phyloP scores from a whole-genome alignment of 2,329 filamentous ascomycete species.

The Thielaviopsis punctulata region DNA sequence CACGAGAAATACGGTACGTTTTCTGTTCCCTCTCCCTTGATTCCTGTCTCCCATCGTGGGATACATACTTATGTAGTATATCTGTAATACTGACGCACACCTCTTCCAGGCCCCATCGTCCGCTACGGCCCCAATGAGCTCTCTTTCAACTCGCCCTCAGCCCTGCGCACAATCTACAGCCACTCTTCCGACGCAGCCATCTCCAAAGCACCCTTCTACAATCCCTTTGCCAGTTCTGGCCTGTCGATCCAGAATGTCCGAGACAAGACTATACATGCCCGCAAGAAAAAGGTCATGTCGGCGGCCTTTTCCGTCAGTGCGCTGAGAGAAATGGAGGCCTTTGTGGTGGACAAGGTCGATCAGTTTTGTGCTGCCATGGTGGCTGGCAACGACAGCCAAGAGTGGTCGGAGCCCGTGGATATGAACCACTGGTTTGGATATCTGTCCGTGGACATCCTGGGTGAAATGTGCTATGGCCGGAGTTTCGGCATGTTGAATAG shows the following conservation, averaged over 20 bases:
- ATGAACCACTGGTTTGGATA: constrained; percentile 48
- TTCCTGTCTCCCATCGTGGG: not conserved
- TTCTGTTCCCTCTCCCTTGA: constrained; percentile 6
- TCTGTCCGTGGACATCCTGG: constrained; percentile 45
- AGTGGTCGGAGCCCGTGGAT: constrained; percentile 39
- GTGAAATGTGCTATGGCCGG: constrained; percentile 43
- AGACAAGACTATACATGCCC: constrained; percentile 49
- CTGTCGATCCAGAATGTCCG: constrained; percentile 59
- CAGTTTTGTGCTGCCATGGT: constrained; percentile 46
- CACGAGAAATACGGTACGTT: constrained; percentile 52
- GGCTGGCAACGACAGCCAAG: constrained; percentile 14
- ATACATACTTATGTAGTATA: not conserved
- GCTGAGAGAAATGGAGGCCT: constrained; percentile 50
- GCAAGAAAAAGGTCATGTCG: constrained; percentile 54
- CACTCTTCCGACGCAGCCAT: constrained; percentile 37
- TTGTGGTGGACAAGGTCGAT: constrained; percentile 48
- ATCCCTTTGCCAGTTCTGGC: constrained; percentile 52
- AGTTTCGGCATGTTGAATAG: constrained; percentile 43
- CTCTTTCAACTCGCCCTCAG: constrained; percentile 56
- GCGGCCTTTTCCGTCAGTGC: constrained; percentile 53
- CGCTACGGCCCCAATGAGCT: constrained; percentile 64
- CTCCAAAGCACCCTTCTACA: constrained; percentile 55
- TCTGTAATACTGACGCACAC: not conserved
- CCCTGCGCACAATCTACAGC: constrained; percentile 50
- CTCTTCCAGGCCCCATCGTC: constrained; percentile 39